Conservation (phyloP, 495 filamentous ascomycete species). For the Aspergillus avenaceus region DNA sequence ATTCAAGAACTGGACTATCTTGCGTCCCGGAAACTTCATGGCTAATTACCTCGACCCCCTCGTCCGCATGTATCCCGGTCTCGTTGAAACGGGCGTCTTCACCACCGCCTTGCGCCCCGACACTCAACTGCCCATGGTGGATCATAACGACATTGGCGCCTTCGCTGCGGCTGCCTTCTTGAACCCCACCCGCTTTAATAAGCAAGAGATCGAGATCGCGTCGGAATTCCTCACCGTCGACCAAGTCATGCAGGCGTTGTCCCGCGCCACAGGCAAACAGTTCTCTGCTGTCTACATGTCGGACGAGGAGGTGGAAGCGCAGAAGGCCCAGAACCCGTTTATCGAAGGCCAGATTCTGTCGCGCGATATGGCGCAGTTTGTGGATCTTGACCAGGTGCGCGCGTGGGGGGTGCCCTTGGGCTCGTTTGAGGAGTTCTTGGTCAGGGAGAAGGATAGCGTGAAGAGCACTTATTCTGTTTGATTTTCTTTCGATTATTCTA, state of each 20-base stretch:
- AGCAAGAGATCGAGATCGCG: constrained; percentile 32
- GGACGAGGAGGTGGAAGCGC: constrained; percentile 33
- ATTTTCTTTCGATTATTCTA: neutral
- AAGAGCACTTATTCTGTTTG: constrained; percentile 17
- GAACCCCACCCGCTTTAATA: constrained; percentile 33
- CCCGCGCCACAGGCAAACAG: constrained; percentile 24
- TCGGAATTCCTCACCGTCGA: constrained; percentile 32
- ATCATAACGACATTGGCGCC: constrained; percentile 45
- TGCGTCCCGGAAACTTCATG: constrained; percentile 49
- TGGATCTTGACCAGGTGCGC: constrained; percentile 32
- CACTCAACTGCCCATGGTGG: constrained; percentile 34
- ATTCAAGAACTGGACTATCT: constrained; percentile 38
- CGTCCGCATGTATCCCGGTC: constrained; percentile 30
- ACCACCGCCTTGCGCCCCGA: constrained; percentile 26
- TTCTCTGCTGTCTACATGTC: constrained; percentile 31
- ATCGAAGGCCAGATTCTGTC: constrained; percentile 25
- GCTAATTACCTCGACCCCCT: constrained; percentile 40
- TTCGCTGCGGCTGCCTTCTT: constrained; percentile 41
- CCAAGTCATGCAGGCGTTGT: constrained; percentile 26
- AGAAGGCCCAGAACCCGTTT: constrained; percentile 21
- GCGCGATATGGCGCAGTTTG: constrained; percentile 25
- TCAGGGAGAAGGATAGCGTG: constrained; percentile 29
- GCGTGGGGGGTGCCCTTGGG: constrained; percentile 26
- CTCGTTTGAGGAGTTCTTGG: constrained; percentile 35
- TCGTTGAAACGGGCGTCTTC: constrained; percentile 31